Evolutionary conservation across 805 yeast species (phyloP).

Genomic region (Myxozyma vanderwaltii): DNA sequence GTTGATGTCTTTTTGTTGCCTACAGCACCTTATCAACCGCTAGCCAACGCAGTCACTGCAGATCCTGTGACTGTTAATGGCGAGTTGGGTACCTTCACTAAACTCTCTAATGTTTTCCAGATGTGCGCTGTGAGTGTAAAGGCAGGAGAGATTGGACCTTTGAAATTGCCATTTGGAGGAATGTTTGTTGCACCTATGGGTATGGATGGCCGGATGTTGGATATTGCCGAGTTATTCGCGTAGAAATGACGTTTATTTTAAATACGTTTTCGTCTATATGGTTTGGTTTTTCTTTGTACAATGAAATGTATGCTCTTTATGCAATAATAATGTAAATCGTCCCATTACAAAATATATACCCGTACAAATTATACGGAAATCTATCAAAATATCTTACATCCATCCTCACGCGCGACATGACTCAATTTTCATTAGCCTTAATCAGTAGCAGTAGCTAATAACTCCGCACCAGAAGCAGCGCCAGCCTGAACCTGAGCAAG

Average conservation of each 20-base stretch:
- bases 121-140: constrained; percentile 26
- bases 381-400: constrained; percentile 9
- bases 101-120: constrained; percentile 18
- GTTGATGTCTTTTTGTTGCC: constrained; percentile 30
- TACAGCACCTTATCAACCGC: constrained; percentile 27
- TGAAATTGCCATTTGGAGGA: constrained; percentile 18
- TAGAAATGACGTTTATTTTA: not conserved
- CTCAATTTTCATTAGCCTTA: not conserved
- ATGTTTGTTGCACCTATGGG: constrained; percentile 32
- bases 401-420: not conserved
- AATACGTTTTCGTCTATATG: constrained; percentile 1
- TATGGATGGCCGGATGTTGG: constrained; percentile 31
- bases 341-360: too few relatives aligned
- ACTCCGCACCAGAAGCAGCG: constrained; percentile 15
- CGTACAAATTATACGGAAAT: too few relatives aligned
- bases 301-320: too few relatives aligned
- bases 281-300: too few relatives aligned
- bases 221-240: constrained; percentile 24
- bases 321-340: too few relatives aligned
- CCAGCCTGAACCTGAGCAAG: constrained; percentile 40
- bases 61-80: constrained; percentile 15
- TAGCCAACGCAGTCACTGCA: not conserved
- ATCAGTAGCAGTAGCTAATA: constrained; percentile 2
- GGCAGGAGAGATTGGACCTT: constrained; percentile 10
- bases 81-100: constrained; percentile 23